Conservation (phyloP, 257 asterid genomes). For the Solanum chiquidenum region DNA sequence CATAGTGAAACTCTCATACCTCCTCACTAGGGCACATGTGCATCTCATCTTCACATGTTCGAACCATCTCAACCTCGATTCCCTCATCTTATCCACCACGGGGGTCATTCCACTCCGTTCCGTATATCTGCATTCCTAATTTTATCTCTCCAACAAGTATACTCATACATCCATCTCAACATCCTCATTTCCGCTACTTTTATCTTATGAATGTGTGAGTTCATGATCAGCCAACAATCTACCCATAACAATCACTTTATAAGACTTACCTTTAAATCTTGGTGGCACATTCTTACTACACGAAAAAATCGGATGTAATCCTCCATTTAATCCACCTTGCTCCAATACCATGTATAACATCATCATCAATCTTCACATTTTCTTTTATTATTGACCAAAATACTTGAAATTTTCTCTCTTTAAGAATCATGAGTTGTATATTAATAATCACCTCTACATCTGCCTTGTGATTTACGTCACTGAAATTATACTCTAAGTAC, state of each 20-base stretch:
- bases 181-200: not conserved
- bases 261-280: no score
- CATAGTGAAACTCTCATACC: not conserved
- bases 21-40: not conserved
- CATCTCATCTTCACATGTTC: not conserved
- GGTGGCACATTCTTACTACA: no score
- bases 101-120: not conserved
- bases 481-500: not conserved
- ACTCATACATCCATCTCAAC: not conserved
- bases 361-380: no score
- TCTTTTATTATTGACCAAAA: not conserved
- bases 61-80: not conserved
- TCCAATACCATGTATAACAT: not conserved
- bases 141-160: not conserved
- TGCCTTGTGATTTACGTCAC: not conserved
- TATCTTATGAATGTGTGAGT: no score
- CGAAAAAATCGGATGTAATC: not conserved
- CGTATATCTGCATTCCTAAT: not conserved
- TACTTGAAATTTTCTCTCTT: no score
- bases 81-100: not conserved
- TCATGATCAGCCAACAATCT: no score
- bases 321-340: not conserved
- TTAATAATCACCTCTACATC: not conserved
- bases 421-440: not conserved
- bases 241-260: no score